Conservation (phyloP, 164 flowering plant species). For the Echeveria elegans region DNA sequence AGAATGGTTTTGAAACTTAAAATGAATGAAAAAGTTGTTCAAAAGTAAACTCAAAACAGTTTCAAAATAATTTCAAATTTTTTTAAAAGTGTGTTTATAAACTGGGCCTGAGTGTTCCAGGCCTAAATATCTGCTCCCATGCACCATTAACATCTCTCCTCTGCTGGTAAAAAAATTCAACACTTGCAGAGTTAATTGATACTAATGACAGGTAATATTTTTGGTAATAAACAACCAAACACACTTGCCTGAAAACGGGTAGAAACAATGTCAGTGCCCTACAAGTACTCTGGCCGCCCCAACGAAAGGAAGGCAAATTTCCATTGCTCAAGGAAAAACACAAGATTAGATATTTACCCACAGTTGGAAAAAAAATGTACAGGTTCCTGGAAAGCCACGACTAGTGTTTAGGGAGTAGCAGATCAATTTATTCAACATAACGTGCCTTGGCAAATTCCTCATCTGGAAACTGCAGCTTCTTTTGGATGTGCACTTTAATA, state of each 20-base stretch:
- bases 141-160: conserved; percentile 79
- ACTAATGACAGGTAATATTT: neutral
- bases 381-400: too few relatives aligned
- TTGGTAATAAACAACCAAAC: neutral
- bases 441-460: conserved; percentile 53
- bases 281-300: conserved; percentile 81
- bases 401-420: too few relatives aligned
- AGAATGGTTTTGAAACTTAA: too few relatives aligned
- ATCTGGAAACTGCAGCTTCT: conserved; percentile 59
- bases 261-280: conserved; percentile 52
- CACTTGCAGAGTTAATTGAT: too few relatives aligned
- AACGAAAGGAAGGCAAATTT: conserved; percentile 72
- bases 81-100: too few relatives aligned
- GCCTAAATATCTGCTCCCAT: conserved; percentile 91
- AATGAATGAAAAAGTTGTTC: too few relatives aligned
- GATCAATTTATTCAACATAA: neutral
- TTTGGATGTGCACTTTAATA: conserved; percentile 61
- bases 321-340: conserved; percentile 37
- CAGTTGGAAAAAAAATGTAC: neutral
- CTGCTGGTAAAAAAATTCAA: conserved; percentile 16
- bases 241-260: conserved; percentile 57
- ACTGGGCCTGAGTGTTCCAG: conserved; percentile 76
- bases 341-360: neutral
- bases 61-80: too few relatives aligned
- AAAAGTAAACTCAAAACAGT: too few relatives aligned